Evolutionary conservation across 208 protist genomes (phyloP), one percentile per base, ranked within the genome.

Genomic region (Crithidia bombi): DNA sequence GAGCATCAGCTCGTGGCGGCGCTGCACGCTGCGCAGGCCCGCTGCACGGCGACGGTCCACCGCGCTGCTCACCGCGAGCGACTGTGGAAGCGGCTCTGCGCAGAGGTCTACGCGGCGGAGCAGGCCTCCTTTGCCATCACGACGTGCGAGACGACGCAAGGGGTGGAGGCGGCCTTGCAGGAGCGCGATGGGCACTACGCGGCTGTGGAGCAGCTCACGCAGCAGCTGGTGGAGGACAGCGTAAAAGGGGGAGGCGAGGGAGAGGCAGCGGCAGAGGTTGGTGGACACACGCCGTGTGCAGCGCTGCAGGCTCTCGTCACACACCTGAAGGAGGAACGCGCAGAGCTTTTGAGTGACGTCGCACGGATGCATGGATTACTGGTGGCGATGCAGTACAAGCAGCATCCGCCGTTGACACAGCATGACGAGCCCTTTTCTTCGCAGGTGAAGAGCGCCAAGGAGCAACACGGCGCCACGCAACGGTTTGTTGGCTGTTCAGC

Each of bases 61-160:
- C 70, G 73, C 7, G 63, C 75, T 12, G 62, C 58, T 26, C 67
- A 43, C 19, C 83, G 89, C 3, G 89, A 94, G 66, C 57, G 41
- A 26, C 61, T 70, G 62, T 94, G 89, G 89, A 81, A 82, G 28
- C 64, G 67, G 15, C 82, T 94, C 17, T 94, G 86, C 47, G 73
- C 75, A 2, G 61, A 72, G 17, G 55, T 94, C 21, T 84, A 90
- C 65, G 71, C 73, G 28, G 86, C 82, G 2, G 89, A 90, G 74
- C 78, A 86, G 55, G 41, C 75, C 3, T 87, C 86, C 21, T 86
- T 87, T 72, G 41, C 49, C 23, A 69, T 91, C 15, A 73, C 76
- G 4, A 75, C 80, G 7, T 80, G 81, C 43, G 61, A 81, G 11
- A 71, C 61, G 5, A 65, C 59, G 25, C 57, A 33, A 19, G 79